Evolutionary conservation across 805 yeast genomes (phyloP), one percentile per base, ranked within the genome.

Genomic region (Ogataea degrootiae): DNA sequence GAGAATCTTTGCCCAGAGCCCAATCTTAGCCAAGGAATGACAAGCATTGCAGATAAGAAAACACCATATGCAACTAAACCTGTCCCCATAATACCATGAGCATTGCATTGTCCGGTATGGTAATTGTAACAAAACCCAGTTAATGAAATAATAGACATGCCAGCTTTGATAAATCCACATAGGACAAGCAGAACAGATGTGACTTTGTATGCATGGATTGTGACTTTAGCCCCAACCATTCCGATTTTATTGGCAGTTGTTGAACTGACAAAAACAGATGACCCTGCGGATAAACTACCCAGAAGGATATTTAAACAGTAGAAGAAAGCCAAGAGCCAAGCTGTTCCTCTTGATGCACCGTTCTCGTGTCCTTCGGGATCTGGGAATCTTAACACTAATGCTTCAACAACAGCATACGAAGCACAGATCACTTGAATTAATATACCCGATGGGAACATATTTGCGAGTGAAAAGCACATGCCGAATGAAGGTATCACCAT

Each of bases 71-170:
- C 67, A 11, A 92, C 76, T 57, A 92, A 92, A 0, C 96, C 84
- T 22, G 87, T 77, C 0, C 98, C 98, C 98, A 92, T 92, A 50
- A 92, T 87, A 5, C 97, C 97, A 64, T 92, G 98, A 0, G 98
- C 98, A 37, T 90, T 78, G 65, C 98, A 92, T 67, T 92, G 98
- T 22, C 98, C 98, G 0, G 95, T 82, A 58, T 87, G 94, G 34
- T 65, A 73, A 5, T 77, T 86, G 56, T 88, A 82, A 67, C 98
- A 92, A 66, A 90, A 92, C 2, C 96, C 97, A 53, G 88, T 79
- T 52, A 90, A 61, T 1, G 96, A 85, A 40, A 87, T 83, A 6
- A 92, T 88, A 0, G 96, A 92, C 69, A 92, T 68, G 44, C 90
- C 82, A 33, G 79, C 76, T 53, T 87, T 82, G 9, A 90, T 83